phyloP scores from a whole-genome alignment of 2,329 filamentous ascomycete genomes.

The Tolypocladium guangdongense region DNA sequence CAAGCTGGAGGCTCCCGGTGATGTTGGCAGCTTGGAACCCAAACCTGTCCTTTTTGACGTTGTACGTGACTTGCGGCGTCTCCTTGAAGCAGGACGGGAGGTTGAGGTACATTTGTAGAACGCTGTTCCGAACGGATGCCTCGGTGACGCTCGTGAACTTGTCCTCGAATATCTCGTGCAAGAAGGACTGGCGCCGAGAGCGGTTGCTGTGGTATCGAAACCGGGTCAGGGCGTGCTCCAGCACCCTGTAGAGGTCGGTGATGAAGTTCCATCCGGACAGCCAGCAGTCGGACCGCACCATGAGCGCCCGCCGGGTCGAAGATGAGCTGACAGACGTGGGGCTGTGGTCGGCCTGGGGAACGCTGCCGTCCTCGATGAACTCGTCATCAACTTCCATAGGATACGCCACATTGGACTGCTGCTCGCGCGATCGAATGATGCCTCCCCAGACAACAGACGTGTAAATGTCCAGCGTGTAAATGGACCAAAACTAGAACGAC shows the following conservation, averaged over 20 bases:
- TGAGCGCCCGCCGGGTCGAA: constrained; percentile 1
- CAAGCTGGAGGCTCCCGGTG: constrained; percentile 20
- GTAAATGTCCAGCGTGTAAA: constrained; percentile 45
- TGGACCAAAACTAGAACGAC: constrained; percentile 37
- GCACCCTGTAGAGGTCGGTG: constrained; percentile 42
- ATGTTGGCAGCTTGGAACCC: constrained; percentile 26
- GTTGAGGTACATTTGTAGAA: constrained; percentile 14
- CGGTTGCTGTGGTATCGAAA: constrained; percentile 10
- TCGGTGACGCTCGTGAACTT: constrained; percentile 7
- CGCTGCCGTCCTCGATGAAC: constrained; percentile 19
- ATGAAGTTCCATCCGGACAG: constrained; percentile 47
- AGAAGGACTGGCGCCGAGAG: constrained; percentile 6
- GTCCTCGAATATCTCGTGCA: constrained; percentile 11
- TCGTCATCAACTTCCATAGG: constrained; percentile 27
- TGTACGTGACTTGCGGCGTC: constrained; percentile 12
- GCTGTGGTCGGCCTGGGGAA: not conserved
- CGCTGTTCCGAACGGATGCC: constrained; percentile 9
- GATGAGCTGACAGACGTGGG: constrained; percentile 1
- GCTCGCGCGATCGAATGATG: constrained; percentile 11
- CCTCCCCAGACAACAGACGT: constrained; percentile 38
- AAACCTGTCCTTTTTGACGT: constrained; percentile 17
- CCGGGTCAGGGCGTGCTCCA: constrained; percentile 36
- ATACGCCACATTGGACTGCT: constrained; percentile 13
- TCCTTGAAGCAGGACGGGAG: constrained; percentile 18
- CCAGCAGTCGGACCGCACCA: constrained; percentile 25